A percentile compares a stretch with the other conserved stretches of the same genome.
Evolutionary conservation across 805 yeast genomes (phyloP).

Genomic region (Saccharomyces kudriavzevii): DNA sequence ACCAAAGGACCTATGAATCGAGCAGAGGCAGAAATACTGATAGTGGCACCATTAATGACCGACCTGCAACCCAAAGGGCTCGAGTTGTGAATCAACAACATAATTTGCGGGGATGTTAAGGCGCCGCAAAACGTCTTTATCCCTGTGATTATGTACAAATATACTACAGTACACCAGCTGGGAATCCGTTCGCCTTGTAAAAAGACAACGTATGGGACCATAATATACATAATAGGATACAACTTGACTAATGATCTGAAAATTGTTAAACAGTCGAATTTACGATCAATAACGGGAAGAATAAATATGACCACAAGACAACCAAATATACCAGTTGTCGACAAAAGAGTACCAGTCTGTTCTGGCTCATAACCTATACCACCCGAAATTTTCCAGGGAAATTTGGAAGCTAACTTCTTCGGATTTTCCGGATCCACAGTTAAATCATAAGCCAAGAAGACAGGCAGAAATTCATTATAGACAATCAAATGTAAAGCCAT

Average conservation of each 20-base stretch:
- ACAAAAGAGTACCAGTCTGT: conserved; percentile 43
- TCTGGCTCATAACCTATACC: conserved; percentile 43
- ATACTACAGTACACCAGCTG: conserved; percentile 14
- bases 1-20: conserved; percentile 48
- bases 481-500: conserved; percentile 42
- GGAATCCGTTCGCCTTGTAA: conserved; percentile 32
- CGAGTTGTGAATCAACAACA: conserved; percentile 47
- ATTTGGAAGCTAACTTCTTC: conserved; percentile 27
- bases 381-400: conserved; percentile 44
- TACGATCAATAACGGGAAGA: conserved; percentile 45
- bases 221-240: conserved; percentile 39
- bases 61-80: conserved; percentile 49
- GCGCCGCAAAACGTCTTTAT: conserved; percentile 37
- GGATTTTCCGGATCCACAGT: conserved; percentile 16
- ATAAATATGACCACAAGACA: conserved; percentile 41
- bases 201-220: conserved; percentile 42
- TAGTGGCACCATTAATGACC: conserved; percentile 49
- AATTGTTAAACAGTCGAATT: conserved; percentile 38
- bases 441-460: conserved; percentile 39
- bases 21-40: conserved; percentile 46
- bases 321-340: conserved; percentile 48
- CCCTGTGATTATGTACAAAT: conserved; percentile 29
- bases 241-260: conserved; percentile 34
- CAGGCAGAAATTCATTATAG: conserved; percentile 48
- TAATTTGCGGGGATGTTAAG: conserved; percentile 44